Conservation (phyloP, 192 early-diverging fungal genomes). For the Gonapodya sp. region DNA sequence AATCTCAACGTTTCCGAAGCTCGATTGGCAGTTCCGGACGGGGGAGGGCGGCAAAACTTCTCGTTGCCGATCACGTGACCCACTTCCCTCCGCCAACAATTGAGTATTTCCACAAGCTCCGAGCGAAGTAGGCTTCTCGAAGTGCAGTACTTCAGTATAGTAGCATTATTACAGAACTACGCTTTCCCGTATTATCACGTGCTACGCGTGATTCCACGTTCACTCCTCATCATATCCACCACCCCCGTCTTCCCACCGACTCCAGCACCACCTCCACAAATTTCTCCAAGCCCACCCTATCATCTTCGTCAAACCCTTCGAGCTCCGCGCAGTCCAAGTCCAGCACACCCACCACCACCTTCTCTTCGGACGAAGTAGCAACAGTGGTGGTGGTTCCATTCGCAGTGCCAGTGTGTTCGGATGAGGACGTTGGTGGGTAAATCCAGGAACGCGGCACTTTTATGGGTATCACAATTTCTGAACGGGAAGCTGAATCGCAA, state of each 20-base stretch:
- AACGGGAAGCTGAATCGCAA: conserved; percentile 73
- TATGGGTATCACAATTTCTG: conserved; percentile 82
- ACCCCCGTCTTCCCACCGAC: background rate
- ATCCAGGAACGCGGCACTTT: conserved; percentile 17
- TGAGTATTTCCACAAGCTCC: too few species aligned
- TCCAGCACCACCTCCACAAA: conserved; percentile 51
- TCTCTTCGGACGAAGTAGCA: background rate
- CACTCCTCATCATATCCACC: background rate
- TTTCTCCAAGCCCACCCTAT: conserved; percentile 53
- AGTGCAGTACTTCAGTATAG: too few species aligned
- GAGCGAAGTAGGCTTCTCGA: too few species aligned
- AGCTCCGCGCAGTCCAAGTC: conserved; percentile 57
- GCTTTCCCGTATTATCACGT: too few species aligned
- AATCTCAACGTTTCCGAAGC: too few species aligned
- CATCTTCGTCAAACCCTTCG: conserved; percentile 58
- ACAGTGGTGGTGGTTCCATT: background rate
- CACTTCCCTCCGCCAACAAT: too few species aligned
- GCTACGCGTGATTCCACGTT: too few species aligned
- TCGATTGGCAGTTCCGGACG: too few species aligned
- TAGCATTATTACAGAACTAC: too few species aligned
- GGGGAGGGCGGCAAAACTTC: too few species aligned
- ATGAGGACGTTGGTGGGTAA: background rate
- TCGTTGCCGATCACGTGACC: too few species aligned
- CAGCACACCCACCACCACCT: conserved; percentile 48
- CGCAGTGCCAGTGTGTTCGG: background rate